Evolutionary conservation across 371 early-diverging fungal species (phyloP).

Genomic region (Circinella umbellata): DNA sequence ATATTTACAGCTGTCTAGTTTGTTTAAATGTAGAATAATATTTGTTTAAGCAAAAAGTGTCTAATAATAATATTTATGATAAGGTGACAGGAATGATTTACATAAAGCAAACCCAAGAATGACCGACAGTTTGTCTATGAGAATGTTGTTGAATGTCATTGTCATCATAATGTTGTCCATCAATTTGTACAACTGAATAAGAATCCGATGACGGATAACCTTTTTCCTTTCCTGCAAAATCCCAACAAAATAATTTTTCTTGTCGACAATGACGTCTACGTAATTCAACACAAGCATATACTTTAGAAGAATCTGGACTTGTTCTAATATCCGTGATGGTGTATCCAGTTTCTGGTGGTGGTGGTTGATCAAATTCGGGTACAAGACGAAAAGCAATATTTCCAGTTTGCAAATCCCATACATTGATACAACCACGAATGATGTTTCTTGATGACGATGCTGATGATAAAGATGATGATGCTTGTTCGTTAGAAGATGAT

Average conservation of each 20-base stretch:
- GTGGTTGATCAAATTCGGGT: slow-evolving; percentile 12
- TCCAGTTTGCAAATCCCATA: slow-evolving; percentile 62
- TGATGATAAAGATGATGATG: slow-evolving; percentile 2
- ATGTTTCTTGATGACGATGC: not conserved
- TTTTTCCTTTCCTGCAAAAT: slow-evolving; percentile 22
- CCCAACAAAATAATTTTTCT: slow-evolving; percentile 46
- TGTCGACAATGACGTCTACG: slow-evolving; percentile 23
- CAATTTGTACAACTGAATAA: slow-evolving; percentile 24
- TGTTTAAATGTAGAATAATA: too few species aligned
- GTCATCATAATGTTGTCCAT: not conserved
- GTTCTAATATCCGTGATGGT: slow-evolving; percentile 45
- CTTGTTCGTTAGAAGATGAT: not conserved
- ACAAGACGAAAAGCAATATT: slow-evolving; percentile 49
- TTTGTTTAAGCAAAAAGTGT: too few species aligned
- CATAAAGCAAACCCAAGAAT: slow-evolving; percentile 47
- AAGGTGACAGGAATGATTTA: slow-evolving; percentile 10
- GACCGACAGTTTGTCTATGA: slow-evolving; percentile 27
- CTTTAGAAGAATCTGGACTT: slow-evolving; percentile 24
- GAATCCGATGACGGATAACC: slow-evolving; percentile 8
- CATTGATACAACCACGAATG: slow-evolving; percentile 53
- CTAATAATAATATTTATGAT: too few species aligned
- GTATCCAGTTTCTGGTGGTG: slow-evolving; percentile 22
- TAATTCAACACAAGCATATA: slow-evolving; percentile 38
- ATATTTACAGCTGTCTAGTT: too few species aligned
- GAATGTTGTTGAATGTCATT: not conserved